A percentile compares a stretch with the other conserved stretches of the same genome.
These are phyloP conservation scores for Speleostelium caveatum DNA, from an alignment of 78 protist genomes.

Conservation along the genomic window DNA sequence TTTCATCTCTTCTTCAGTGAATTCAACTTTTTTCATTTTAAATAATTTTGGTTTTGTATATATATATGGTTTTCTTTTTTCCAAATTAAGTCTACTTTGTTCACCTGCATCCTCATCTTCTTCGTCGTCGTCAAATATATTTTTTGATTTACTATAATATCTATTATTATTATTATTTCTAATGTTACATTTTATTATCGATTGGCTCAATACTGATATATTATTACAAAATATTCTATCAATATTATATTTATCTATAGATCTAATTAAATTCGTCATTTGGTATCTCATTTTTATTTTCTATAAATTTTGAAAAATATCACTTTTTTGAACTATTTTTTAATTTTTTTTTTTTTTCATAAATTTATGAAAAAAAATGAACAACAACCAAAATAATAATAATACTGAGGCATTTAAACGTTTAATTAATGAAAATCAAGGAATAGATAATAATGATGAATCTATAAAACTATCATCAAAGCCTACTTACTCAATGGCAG, in stretches of 20 bases:
- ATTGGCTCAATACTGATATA: background rate
- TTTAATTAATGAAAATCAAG: constrained; percentile 4
- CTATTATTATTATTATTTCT: background rate
- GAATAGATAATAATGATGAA: background rate
- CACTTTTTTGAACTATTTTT: constrained; percentile 6
- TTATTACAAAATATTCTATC: background rate
- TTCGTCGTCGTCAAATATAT: constrained; percentile 22
- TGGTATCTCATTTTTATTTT: no score
- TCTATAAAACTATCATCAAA: background rate
- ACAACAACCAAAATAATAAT: background rate
- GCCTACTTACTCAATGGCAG: constrained; percentile 30
- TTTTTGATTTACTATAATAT: background rate
- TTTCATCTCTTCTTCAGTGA: constrained; percentile 37
- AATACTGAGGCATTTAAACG: background rate
- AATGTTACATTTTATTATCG: background rate
- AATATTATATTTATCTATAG: background rate
- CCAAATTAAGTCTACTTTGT: background rate
- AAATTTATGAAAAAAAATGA: background rate
- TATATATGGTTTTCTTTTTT: background rate
- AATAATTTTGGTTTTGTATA: background rate
- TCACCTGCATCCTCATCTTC: background rate
- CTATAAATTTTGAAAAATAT: no score
- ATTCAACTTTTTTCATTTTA: background rate
- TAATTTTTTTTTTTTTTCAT: background rate
- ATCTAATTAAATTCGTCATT: no score